A percentile compares a stretch with the other conserved stretches of the same genome.
These are phyloP conservation scores for Bjerkandera adusta DNA, from an alignment of 1,284 basidiomycete genomes.

Conservation along the genomic window DNA sequence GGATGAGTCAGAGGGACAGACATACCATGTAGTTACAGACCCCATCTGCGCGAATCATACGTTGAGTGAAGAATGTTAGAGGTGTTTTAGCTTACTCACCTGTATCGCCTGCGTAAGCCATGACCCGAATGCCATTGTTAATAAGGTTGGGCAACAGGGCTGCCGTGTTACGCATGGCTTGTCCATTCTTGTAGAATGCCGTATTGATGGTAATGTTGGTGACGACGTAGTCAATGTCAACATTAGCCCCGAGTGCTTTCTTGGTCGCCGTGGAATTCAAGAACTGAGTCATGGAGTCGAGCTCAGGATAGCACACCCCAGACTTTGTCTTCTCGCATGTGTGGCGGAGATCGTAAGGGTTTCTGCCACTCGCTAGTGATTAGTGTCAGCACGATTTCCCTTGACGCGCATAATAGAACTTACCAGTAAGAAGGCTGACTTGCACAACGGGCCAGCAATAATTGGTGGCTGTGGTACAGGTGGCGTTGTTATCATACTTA, in stretches of 20 bases:
- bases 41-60: slow-evolving; percentile 58
- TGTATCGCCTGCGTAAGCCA: slow-evolving; percentile 84
- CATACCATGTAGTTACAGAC: slow-evolving; percentile 78
- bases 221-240: slow-evolving; percentile 51
- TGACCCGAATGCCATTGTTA: slow-evolving; percentile 71
- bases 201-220: slow-evolving; percentile 67
- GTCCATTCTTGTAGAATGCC: slow-evolving; percentile 72
- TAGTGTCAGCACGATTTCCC: slow-evolving; percentile 12
- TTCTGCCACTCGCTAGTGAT: slow-evolving; percentile 57
- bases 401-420: slow-evolving; percentile 1
- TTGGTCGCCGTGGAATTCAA: slow-evolving; percentile 49
- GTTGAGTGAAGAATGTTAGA: neutral
- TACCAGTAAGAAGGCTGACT: slow-evolving; percentile 1
- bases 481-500: slow-evolving; percentile 51
- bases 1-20: slow-evolving; percentile 19
- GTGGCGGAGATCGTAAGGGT: slow-evolving; percentile 85
- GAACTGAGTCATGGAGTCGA: neutral
- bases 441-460: slow-evolving; percentile 51
- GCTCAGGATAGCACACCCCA: slow-evolving; percentile 13
- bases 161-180: slow-evolving; percentile 80
- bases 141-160: slow-evolving; percentile 74
- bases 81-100: slow-evolving; percentile 30
- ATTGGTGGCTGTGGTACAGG: slow-evolving; percentile 60
- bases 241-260: slow-evolving; percentile 72
- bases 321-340: slow-evolving; percentile 44